A percentile compares a stretch with the other conserved stretches of the same genome.
phyloP scores from a whole-genome alignment of 768 basidiomycete species.

The Phaffia australis region DNA sequence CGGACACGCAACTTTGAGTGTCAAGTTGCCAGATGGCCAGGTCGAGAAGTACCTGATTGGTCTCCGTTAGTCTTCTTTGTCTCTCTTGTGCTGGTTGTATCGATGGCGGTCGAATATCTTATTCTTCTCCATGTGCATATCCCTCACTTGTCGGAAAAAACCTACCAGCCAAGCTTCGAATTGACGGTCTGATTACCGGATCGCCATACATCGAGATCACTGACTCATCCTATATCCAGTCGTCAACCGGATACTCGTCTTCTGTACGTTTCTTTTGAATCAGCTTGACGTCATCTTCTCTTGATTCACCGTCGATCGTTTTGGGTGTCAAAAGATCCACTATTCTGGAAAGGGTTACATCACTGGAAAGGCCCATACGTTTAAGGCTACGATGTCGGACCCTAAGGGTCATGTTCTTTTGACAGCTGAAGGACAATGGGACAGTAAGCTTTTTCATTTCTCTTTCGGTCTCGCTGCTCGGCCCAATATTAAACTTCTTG shows the following conservation, averaged over 20 bases:
- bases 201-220: constrained; percentile 57
- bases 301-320: not conserved
- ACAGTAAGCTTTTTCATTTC: constrained; percentile 41
- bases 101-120: too few relatives aligned
- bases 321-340: not conserved
- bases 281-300: constrained; percentile 33
- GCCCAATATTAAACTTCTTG: not conserved
- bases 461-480: not conserved
- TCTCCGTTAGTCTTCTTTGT: constrained; percentile 44
- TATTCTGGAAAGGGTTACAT: constrained; percentile 52
- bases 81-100: too few relatives aligned
- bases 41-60: constrained; percentile 76
- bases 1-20: constrained; percentile 76
- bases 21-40: constrained; percentile 50
- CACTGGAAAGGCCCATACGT: constrained; percentile 80
- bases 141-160: not conserved
- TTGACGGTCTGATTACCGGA: constrained; percentile 54
- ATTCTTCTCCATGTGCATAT: not conserved
- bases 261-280: constrained; percentile 39
- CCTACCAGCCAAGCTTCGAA: constrained; percentile 55
- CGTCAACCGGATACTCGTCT: constrained; percentile 51
- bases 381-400: constrained; percentile 65
- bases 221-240: constrained; percentile 68
- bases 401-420: constrained; percentile 41
- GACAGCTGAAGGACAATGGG: constrained; percentile 70